Evolutionary conservation across 768 basidiomycete species (phyloP), one percentile per base, ranked within the genome.

Genomic region (Lentinula edodes): DNA sequence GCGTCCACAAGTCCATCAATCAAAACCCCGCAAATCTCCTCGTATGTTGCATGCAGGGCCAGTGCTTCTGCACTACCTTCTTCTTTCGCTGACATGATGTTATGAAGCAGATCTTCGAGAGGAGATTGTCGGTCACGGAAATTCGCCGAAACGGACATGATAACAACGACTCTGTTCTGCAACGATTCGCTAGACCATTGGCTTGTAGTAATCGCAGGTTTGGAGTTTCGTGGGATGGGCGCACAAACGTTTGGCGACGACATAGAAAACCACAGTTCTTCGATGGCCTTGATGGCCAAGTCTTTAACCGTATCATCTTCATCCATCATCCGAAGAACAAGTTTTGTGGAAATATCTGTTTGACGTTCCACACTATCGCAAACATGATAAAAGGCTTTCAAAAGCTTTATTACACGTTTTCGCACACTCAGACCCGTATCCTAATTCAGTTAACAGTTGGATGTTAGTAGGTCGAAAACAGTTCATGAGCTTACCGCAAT

Each of bases 301-400:
- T 98, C 96, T 78, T 92, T 96, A 64, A 99, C 93, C 0, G 86
- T 87, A 51, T 98, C 95, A 69, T 99, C 97, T 69, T 97, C 94
- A 66, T 99, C 97, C 45, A 88, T 71, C 79, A 94, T 90, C 13
- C 95, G 85, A 38, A 88, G 76, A 2, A 97, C 87, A 20, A 99
- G 81, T 60, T 87, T 85, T 0, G 83, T 86, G 63, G 89, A 86
- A 53, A 98, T 94, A 67, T 98, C 93, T 43, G 88, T 81, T 35
- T 84, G 83, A 38, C 86, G 83, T n/a, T 46, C 32, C 13, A 71
- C 68, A 39, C 80, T 76, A 56, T 88, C 84, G 15, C 83, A 78
- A 2, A 87, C 85, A 18, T 87, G 83, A 68, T 95, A 95, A 65
- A 94, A 90, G 0, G 86, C 82, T 71, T 90, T 92, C 42, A 99